Conservation (phyloP, 352 stramenopile species). For the Phytophthora parvispora region DNA sequence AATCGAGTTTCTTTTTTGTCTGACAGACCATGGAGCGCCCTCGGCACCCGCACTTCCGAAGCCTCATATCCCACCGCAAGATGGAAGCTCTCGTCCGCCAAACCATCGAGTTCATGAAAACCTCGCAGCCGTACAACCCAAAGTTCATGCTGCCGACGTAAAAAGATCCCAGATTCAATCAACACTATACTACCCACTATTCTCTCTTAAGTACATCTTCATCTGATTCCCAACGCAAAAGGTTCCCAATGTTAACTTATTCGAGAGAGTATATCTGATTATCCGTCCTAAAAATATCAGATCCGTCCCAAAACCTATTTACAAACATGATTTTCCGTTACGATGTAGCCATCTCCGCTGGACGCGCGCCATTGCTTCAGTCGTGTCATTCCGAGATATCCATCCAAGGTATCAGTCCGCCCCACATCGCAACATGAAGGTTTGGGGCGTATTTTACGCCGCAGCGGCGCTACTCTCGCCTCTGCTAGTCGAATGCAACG, state of each 20-base stretch:
- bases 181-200: not conserved
- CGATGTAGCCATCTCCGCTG: not conserved
- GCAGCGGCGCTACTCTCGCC: slow-evolving; percentile 6
- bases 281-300: slow-evolving; percentile 12
- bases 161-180: not conserved
- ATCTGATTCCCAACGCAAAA: slow-evolving; percentile 1
- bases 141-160: slow-evolving; percentile 23
- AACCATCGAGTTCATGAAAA: slow-evolving; percentile 68
- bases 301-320: slow-evolving; percentile 7
- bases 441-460: slow-evolving; percentile 6
- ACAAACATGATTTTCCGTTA: slow-evolving; percentile 23
- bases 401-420: not conserved
- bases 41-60: slow-evolving; percentile 63
- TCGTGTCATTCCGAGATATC: slow-evolving; percentile 25
- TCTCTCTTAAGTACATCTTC: not conserved
- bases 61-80: slow-evolving; percentile 66
- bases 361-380: slow-evolving; percentile 3
- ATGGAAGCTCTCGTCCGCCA: slow-evolving; percentile 73
- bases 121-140: slow-evolving; percentile 51
- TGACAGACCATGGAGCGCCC: slow-evolving; percentile 49
- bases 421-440: slow-evolving; percentile 23
- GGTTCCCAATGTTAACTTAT: not conserved
- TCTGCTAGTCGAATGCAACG: not conserved
- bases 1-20: not conserved
- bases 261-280: not conserved